Evolutionary conservation across 2,329 filamentous ascomycete genomes (phyloP), one percentile per base, ranked within the genome.

Genomic region (Sporothrix schenckii): DNA sequence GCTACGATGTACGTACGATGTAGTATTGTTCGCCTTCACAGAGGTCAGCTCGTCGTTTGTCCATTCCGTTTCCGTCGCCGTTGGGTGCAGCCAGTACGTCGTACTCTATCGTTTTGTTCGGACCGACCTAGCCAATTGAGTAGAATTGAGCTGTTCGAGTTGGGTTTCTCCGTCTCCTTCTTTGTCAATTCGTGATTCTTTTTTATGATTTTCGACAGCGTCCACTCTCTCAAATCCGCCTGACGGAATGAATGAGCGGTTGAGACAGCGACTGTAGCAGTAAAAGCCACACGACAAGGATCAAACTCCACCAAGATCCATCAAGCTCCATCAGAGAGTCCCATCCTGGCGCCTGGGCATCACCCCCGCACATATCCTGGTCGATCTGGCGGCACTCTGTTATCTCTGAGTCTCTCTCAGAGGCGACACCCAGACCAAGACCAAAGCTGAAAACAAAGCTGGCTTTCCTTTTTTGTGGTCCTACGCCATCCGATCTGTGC

Each of bases 321-420:
- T 16, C 14, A 44, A 16, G 5, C 41, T 44, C 41, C 41, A 44
- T 16, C 14, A 7, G 41, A 13, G 16, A 11, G 2, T 16, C 14
- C 9, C 58, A 63, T 47, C 58, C 1, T 24, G 24, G 24, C 24
- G 24, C 24, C 13, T 21, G 58, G 58, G 21, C 61, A 65, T 67
- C 65, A 47, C 34, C 65, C 49, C 65, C 65, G 49, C 65, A 54
- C 65, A 54, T 27, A 66, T 53, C 50, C 65, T 67, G 50, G 65
- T 67, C 65, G 50, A 67, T 67, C 68, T 63, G 13, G 54, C 50
- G 68, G 50, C 52, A 61, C 53, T 58, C 2, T 24, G 24, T 24
- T 24, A 24, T 24, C 24, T 24, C 24, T 24, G 24, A 24, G 24
- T 58, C 34, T 30, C n/a, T 34, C 21, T 27, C 34, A 34, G 34